phyloP scores from a whole-genome alignment of 441 rosid species.

The Macaranga tanarius region DNA sequence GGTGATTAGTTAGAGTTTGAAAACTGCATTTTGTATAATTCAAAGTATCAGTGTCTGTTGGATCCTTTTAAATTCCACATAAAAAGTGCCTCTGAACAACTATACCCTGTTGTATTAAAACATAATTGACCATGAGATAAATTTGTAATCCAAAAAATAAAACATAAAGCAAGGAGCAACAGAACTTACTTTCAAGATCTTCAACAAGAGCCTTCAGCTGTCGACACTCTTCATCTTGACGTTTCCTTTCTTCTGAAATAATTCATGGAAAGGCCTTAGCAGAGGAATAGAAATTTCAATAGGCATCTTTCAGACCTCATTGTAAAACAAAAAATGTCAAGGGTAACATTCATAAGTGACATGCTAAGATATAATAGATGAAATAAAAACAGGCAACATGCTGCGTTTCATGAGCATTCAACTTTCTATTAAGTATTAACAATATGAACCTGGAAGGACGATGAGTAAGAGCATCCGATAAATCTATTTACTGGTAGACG shows the following conservation, averaged over 20 bases:
- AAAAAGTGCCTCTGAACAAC: not conserved
- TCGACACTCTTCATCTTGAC: conserved; percentile 53
- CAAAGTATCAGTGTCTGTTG: no score
- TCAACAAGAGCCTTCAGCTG: conserved; percentile 71
- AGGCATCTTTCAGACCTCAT: not conserved
- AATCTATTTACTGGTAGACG: no score
- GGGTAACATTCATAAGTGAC: not conserved
- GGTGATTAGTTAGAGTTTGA: not conserved
- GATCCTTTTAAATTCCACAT: not conserved
- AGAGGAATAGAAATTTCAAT: not conserved
- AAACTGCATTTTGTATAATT: not conserved
- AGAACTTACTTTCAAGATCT: conserved; percentile 62
- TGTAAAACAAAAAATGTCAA: not conserved
- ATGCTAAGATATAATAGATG: no score
- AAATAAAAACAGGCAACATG: no score
- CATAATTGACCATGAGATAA: not conserved
- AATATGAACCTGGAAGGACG: no score
- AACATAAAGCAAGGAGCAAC: conserved; percentile 4
- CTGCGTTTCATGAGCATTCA: no score
- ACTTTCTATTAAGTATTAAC: no score
- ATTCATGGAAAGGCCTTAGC: not conserved
- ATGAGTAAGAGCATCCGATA: no score
- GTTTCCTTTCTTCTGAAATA: conserved; percentile 62
- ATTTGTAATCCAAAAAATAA: not conserved
- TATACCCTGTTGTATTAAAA: not conserved